Evolutionary conservation across 1,139 yeast species (phyloP).

Genomic region (Nematodospora anomalae): DNA sequence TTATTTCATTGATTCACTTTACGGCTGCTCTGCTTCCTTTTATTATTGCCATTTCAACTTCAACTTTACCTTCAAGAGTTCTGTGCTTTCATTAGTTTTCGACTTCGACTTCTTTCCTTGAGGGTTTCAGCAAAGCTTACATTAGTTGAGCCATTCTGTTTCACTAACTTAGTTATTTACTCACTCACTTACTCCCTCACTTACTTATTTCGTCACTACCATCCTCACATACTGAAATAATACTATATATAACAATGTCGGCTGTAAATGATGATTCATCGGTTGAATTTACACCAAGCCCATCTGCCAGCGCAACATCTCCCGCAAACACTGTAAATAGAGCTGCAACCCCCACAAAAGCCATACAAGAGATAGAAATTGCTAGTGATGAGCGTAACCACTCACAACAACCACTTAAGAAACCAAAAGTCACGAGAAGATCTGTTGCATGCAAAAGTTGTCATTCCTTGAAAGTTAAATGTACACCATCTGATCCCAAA

Average conservation of each 20-base stretch:
- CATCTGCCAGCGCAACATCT: not conserved
- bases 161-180: too few species aligned
- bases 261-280: not conserved
- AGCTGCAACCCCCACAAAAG: not conserved
- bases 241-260: not conserved
- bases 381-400: conserved; percentile 1
- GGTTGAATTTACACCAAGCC: not conserved
- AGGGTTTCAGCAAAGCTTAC: too few species aligned
- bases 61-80: too few species aligned
- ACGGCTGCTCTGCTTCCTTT: too few species aligned
- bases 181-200: too few species aligned
- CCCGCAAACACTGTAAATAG: not conserved
- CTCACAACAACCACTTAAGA: conserved; percentile 4
- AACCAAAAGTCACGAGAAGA: conserved; percentile 25
- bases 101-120: too few species aligned
- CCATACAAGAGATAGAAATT: not conserved
- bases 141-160: too few species aligned
- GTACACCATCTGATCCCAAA: conserved; percentile 66
- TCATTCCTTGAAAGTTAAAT: conserved; percentile 76
- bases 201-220: not conserved
- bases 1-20: too few species aligned
- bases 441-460: conserved; percentile 75
- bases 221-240: not conserved
- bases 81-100: too few species aligned
- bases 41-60: too few species aligned